These are phyloP conservation scores for Mucor indicus DNA, from an alignment of 371 early-diverging fungal genomes.

Conservation along the genomic window DNA sequence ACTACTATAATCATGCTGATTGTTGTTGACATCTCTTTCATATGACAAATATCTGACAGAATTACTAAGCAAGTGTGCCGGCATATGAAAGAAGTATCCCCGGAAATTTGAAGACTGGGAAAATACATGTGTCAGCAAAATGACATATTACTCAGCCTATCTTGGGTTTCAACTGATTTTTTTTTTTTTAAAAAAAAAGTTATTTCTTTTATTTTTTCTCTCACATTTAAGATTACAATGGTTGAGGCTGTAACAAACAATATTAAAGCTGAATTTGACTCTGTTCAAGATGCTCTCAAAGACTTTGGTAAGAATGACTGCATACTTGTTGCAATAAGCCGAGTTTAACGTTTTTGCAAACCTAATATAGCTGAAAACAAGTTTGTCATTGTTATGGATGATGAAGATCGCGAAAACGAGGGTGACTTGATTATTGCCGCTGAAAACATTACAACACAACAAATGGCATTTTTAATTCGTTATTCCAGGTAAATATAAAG, in stretches of 20 bases:
- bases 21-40: too few relatives aligned
- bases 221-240: neutral
- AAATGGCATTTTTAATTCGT: slow-evolving; percentile 92
- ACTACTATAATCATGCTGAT: too few relatives aligned
- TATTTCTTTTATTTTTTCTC: too few relatives aligned
- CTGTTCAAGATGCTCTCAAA: slow-evolving; percentile 71
- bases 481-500: slow-evolving; percentile 70
- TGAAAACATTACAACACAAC: slow-evolving; percentile 82
- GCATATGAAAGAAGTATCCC: too few relatives aligned
- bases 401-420: slow-evolving; percentile 97
- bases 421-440: slow-evolving; percentile 96
- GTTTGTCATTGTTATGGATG: slow-evolving; percentile 91
- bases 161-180: neutral
- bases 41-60: too few relatives aligned
- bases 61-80: too few relatives aligned
- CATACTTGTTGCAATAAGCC: too few relatives aligned
- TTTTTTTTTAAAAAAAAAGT: neutral
- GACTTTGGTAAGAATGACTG: slow-evolving; percentile 63
- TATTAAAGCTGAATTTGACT: slow-evolving; percentile 51
- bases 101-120: too few relatives aligned
- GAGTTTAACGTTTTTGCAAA: too few relatives aligned
- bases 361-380: slow-evolving; percentile 57
- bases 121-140: too few relatives aligned
- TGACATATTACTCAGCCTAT: too few relatives aligned
- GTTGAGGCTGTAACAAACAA: slow-evolving; percentile 5